Evolutionary conservation across 495 filamentous ascomycete genomes (phyloP).

Genomic region (Penicillium parvum): DNA sequence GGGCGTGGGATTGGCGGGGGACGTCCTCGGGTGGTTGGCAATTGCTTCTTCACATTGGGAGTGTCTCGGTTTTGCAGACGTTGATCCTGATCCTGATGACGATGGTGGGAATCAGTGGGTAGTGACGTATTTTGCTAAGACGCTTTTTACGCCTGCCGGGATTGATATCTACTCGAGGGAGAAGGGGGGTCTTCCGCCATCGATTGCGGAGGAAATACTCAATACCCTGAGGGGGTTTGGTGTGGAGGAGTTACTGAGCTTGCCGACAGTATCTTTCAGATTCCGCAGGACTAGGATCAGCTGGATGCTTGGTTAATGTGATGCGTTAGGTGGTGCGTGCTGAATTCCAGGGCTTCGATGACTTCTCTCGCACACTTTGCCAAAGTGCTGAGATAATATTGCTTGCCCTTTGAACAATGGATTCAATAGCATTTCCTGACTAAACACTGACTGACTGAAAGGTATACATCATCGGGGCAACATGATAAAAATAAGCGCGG

Average conservation of each 20-base stretch:
- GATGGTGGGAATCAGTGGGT: slow-evolving; percentile 52
- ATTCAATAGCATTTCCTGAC: no score
- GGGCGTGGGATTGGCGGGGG: slow-evolving; percentile 67
- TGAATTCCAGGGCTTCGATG: no score
- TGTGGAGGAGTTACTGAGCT: slow-evolving; percentile 14
- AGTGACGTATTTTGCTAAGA: slow-evolving; percentile 73
- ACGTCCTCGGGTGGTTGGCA: slow-evolving; percentile 60
- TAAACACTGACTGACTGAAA: no score
- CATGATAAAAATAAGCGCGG: no score
- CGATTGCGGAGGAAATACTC: slow-evolving; percentile 43
- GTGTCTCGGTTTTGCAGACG: slow-evolving; percentile 60
- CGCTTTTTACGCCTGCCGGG: slow-evolving; percentile 69
- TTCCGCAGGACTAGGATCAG: slow-evolving; percentile 18
- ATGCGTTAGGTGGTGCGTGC: no score
- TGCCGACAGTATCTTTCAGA: slow-evolving; percentile 15
- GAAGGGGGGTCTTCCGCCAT: slow-evolving; percentile 47
- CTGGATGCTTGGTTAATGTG: no score
- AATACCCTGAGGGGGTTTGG: slow-evolving; percentile 36
- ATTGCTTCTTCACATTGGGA: slow-evolving; percentile 69
- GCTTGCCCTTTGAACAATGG: no score
- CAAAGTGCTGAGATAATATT: no score
- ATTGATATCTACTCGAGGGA: slow-evolving; percentile 64
- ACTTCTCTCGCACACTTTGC: no score
- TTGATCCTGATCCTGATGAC: no score
- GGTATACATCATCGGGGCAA: no score